Conservation (phyloP, 2,329 filamentous ascomycete genomes). For the Monosporascus ibericus region DNA sequence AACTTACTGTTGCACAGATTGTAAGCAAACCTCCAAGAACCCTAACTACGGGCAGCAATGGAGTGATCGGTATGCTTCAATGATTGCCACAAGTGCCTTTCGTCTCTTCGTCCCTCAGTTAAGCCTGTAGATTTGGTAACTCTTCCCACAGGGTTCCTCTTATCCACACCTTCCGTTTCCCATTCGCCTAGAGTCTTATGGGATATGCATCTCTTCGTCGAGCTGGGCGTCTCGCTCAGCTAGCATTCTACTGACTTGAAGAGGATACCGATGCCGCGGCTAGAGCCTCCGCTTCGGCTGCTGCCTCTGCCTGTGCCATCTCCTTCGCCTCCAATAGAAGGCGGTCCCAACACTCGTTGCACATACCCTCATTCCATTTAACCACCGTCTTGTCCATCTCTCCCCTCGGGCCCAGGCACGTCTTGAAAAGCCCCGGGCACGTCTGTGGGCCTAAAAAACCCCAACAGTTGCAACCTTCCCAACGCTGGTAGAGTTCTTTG, state of each 20-base stretch:
- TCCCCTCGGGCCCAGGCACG: constrained; percentile 25
- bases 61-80: too few relatives aligned
- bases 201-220: neutral
- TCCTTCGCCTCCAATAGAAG: constrained; percentile 25
- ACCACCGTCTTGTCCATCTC: constrained; percentile 26
- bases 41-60: too few relatives aligned
- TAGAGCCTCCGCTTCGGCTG: constrained; percentile 13
- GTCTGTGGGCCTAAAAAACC: constrained; percentile 25
- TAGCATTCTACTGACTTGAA: constrained; percentile 5
- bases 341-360: constrained; percentile 27
- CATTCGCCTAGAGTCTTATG: neutral
- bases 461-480: constrained; percentile 26
- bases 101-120: too few relatives aligned
- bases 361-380: constrained; percentile 28
- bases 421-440: constrained; percentile 25
- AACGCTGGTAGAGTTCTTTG: constrained; percentile 27
- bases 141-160: too few relatives aligned
- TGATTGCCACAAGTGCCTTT: too few relatives aligned
- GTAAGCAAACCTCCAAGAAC: too few relatives aligned
- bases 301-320: constrained; percentile 20
- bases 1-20: too few relatives aligned
- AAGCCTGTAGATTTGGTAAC: too few relatives aligned
- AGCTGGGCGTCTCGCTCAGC: constrained; percentile 3
- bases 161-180: too few relatives aligned
- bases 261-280: constrained; percentile 13